A percentile compares a stretch with the other conserved stretches of the same genome.
Evolutionary conservation across 2,329 filamentous ascomycete genomes (phyloP).

Genomic region (Leptographium lundbergii): DNA sequence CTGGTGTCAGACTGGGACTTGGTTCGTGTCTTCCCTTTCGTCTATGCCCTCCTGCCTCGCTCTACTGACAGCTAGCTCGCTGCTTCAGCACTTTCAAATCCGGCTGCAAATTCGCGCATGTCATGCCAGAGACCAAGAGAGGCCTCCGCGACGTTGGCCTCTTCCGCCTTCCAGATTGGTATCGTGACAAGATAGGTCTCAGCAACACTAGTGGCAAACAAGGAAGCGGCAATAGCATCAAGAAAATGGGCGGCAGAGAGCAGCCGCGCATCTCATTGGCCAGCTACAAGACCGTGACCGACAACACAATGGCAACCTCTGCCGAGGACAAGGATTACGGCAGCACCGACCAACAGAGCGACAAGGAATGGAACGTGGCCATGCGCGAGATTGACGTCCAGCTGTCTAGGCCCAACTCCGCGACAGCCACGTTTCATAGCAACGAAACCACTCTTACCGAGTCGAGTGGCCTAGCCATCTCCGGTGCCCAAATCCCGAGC

Average conservation of each 20-base stretch:
- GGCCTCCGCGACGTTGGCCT: constrained; percentile 31
- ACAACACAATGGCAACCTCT: neutral
- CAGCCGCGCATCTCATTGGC: neutral
- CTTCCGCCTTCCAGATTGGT: constrained; percentile 30
- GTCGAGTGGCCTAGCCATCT: neutral
- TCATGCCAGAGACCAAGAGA: constrained; percentile 30
- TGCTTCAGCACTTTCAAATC: constrained; percentile 25
- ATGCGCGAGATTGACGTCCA: neutral
- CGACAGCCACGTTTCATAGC: neutral
- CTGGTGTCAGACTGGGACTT: constrained; percentile 36
- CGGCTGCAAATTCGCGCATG: constrained; percentile 31
- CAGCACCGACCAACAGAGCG: neutral
- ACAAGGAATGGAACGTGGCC: neutral
- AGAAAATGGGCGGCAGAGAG: neutral
- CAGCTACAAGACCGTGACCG: neutral
- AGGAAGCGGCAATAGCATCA: neutral
- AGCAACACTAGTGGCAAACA: neutral
- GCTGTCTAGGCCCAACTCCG: neutral
- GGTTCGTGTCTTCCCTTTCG: constrained; percentile 3
- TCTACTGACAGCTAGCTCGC: neutral
- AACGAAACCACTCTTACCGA: neutral
- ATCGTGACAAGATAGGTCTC: neutral
- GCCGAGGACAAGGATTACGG: neutral
- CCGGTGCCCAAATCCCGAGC: neutral
- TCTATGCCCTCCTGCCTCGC: neutral